Conservation (phyloP, 306 rosid genomes). For the Glycine latifolia region DNA sequence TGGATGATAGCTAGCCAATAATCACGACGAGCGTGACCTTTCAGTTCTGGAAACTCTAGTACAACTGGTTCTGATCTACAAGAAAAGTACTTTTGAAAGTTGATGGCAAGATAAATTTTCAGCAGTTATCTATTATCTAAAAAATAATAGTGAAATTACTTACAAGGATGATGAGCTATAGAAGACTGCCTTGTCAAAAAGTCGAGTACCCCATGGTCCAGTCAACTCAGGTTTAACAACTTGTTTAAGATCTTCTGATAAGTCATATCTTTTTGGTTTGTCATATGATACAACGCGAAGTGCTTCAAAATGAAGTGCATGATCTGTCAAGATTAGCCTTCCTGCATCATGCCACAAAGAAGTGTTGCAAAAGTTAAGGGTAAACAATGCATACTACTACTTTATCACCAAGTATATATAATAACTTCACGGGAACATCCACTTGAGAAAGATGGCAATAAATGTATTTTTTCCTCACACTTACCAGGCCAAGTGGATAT, state of each 20-base stretch:
- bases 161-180: conserved; percentile 86
- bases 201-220: conserved; percentile 98
- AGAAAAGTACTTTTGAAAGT: conserved; percentile 46
- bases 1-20: conserved; percentile 89
- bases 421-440: not conserved
- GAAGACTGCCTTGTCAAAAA: conserved; percentile 92
- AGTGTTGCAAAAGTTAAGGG: conserved; percentile 36
- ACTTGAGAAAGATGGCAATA: conserved; percentile 21
- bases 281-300: conserved; percentile 89
- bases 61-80: conserved; percentile 90
- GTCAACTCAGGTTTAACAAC: conserved; percentile 94
- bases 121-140: conserved; percentile 26
- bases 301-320: conserved; percentile 96
- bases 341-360: conserved; percentile 68
- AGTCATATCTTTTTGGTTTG: conserved; percentile 89
- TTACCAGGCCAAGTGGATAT: conserved; percentile 96
- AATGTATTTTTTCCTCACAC: conserved; percentile 39
- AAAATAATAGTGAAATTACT: conserved; percentile 48
- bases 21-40: conserved; percentile 97
- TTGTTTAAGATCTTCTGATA: conserved; percentile 85
- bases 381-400: conserved; percentile 17
- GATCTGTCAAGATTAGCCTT: conserved; percentile 85
- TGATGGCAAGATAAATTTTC: conserved; percentile 33
- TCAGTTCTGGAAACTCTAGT: conserved; percentile 96
- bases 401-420: conserved; percentile 18